A percentile compares a stretch with the other conserved stretches of the same genome.
Evolutionary conservation across 129 eudicot genomes (phyloP).

Genomic region (Dittrichia graveolens): DNA sequence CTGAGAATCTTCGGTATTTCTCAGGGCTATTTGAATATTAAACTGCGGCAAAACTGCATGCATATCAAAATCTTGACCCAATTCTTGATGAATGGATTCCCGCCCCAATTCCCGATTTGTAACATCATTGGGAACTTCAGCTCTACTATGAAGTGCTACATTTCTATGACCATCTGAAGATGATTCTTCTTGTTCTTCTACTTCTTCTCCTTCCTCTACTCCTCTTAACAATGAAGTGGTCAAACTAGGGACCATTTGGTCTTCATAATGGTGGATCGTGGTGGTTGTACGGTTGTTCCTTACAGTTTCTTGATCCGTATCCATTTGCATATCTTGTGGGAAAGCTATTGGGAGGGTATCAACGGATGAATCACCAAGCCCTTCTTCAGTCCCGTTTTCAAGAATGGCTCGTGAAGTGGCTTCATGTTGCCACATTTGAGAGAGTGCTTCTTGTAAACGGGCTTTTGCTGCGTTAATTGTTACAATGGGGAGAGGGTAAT

Average conservation of each 20-base stretch:
- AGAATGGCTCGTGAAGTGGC: conserved; percentile 70
- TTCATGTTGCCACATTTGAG: conserved; percentile 86
- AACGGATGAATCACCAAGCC: conserved; percentile 83
- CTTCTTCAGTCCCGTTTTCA: conserved; percentile 93
- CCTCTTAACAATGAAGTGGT: conserved; percentile 63
- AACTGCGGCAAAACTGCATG: conserved; percentile 42
- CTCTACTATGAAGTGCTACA: conserved; percentile 51
- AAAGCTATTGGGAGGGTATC: conserved; percentile 65
- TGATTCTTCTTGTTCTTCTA: conserved; percentile 70
- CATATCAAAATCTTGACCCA: conserved; percentile 25
- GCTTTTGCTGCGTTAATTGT: conserved; percentile 71
- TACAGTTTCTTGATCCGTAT: conserved; percentile 57
- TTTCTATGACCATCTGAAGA: conserved; percentile 42
- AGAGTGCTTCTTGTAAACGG: conserved; percentile 68
- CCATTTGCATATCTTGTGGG: conserved; percentile 82
- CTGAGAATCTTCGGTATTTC: conserved; percentile 74
- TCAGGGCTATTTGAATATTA: conserved; percentile 42
- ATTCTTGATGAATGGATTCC: conserved; percentile 29
- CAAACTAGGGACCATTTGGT: conserved; percentile 96
- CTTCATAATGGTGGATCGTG: conserved; percentile 56
- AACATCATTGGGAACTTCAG: conserved; percentile 78
- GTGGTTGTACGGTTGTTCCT: conserved; percentile 42
- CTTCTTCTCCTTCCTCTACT: conserved; percentile 48
- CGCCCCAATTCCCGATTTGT: conserved; percentile 39
- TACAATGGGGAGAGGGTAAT: conserved; percentile 86